These are phyloP conservation scores for Lepraria neglecta DNA, from an alignment of 495 filamentous ascomycete species.

Conservation along the genomic window DNA sequence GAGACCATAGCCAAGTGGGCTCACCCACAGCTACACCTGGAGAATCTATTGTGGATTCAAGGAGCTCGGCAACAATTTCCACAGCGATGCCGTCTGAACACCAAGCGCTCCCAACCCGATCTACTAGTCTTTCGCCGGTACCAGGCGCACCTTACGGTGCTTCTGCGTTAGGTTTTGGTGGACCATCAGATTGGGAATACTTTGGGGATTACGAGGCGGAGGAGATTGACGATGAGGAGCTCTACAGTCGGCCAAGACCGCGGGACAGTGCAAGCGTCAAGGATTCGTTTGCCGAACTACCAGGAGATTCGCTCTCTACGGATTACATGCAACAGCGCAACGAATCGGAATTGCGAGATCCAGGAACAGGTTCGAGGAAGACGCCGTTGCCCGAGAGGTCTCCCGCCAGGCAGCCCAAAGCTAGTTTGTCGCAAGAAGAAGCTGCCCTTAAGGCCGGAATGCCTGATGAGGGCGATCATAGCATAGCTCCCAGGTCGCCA, in stretches of 20 bases:
- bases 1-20: conserved; percentile 16
- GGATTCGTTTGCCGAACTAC: conserved; percentile 24
- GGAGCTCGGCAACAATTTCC: conserved; percentile 10
- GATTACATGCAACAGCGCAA: not conserved
- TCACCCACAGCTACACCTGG: conserved; percentile 18
- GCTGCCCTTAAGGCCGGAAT: not conserved
- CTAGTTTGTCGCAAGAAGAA: not conserved
- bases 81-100: conserved; percentile 9
- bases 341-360: not conserved
- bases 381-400: not conserved
- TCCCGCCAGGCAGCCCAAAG: not conserved
- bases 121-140: conserved; percentile 18
- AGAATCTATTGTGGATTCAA: conserved; percentile 9
- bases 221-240: conserved; percentile 32
- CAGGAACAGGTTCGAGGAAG: not conserved
- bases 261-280: conserved; percentile 3
- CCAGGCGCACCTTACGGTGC: conserved; percentile 22
- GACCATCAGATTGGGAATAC: conserved; percentile 58
- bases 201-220: conserved; percentile 36
- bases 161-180: conserved; percentile 47
- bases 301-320: conserved; percentile 14
- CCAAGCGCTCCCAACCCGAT: conserved; percentile 14
- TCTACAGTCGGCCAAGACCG: conserved; percentile 25
- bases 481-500: conserved; percentile 3
- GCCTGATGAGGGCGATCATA: not conserved